These are phyloP conservation scores for Gaultheria prostrata DNA, from an alignment of 148 eudicot species.

Conservation along the genomic window DNA sequence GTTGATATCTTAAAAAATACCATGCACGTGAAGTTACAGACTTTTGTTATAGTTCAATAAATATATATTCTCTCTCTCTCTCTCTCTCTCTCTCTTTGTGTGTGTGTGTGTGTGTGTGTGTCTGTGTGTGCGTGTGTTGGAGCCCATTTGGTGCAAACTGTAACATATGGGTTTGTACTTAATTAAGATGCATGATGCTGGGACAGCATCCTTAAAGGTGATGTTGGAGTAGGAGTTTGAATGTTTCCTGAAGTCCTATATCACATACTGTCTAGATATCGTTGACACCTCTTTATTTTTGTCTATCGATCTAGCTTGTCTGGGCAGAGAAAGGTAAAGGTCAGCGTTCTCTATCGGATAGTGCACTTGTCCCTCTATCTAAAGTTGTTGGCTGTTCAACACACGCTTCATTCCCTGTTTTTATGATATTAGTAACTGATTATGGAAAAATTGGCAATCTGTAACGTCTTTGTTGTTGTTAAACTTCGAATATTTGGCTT, in stretches of 20 bases:
- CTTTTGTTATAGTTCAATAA: neutral
- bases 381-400: neutral
- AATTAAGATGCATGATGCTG: neutral
- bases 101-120: no score
- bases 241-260: neutral
- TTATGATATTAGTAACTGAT: neutral
- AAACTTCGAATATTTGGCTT: neutral
- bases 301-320: neutral
- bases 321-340: neutral
- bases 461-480: neutral
- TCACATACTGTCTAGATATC: neutral
- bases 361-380: neutral
- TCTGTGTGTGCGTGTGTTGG: neutral
- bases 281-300: neutral
- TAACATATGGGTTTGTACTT: neutral
- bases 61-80: neutral
- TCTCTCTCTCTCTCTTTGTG: neutral
- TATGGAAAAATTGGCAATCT: neutral
- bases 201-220: slow-evolving; percentile 1
- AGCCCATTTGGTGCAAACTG: neutral
- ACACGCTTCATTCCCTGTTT: neutral
- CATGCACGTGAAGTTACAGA: neutral
- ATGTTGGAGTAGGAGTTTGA: neutral
- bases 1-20: neutral
- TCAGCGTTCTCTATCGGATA: neutral